Conservation (phyloP, 495 filamentous ascomycete genomes). For the Xylaria acuta region DNA sequence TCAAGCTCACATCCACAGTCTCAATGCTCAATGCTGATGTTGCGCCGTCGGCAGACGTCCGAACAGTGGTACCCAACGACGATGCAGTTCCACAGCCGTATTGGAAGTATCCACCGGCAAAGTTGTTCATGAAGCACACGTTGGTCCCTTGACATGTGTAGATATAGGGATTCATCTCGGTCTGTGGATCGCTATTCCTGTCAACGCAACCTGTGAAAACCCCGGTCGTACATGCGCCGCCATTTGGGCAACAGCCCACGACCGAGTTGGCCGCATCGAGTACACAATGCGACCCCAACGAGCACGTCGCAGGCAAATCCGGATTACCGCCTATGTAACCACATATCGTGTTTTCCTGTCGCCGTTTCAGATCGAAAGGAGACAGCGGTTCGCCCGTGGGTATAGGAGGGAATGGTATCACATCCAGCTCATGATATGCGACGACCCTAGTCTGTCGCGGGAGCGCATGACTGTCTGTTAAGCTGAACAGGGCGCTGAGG, state of each 20-base stretch:
- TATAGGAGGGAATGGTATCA: slow-evolving; percentile 48
- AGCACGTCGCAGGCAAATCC: slow-evolving; percentile 54
- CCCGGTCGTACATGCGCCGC: slow-evolving; percentile 51
- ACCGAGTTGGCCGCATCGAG: slow-evolving; percentile 50
- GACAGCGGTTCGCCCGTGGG: slow-evolving; percentile 48
- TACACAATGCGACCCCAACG: slow-evolving; percentile 57
- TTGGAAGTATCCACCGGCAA: slow-evolving; percentile 56
- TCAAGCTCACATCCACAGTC: slow-evolving; percentile 41
- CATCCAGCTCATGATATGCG: slow-evolving; percentile 47
- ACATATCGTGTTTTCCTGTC: slow-evolving; percentile 54
- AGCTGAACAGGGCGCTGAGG: slow-evolving; percentile 43
- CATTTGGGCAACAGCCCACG: slow-evolving; percentile 58
- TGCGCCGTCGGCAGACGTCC: slow-evolving; percentile 45
- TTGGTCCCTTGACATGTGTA: slow-evolving; percentile 50
- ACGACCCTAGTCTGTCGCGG: slow-evolving; percentile 49
- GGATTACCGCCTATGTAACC: slow-evolving; percentile 53
- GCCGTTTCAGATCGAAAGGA: slow-evolving; percentile 44
- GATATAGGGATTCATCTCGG: slow-evolving; percentile 56
- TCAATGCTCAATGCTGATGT: slow-evolving; percentile 39
- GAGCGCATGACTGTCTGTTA: slow-evolving; percentile 44
- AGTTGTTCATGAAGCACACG: slow-evolving; percentile 55
- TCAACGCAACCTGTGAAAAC: slow-evolving; percentile 59
- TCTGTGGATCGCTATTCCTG: slow-evolving; percentile 51
- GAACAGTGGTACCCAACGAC: slow-evolving; percentile 49
- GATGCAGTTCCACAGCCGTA: slow-evolving; percentile 56